Evolutionary conservation across 345 rosid genomes (phyloP), one percentile per base, ranked within the genome.

Genomic region (Ricinus communis): DNA sequence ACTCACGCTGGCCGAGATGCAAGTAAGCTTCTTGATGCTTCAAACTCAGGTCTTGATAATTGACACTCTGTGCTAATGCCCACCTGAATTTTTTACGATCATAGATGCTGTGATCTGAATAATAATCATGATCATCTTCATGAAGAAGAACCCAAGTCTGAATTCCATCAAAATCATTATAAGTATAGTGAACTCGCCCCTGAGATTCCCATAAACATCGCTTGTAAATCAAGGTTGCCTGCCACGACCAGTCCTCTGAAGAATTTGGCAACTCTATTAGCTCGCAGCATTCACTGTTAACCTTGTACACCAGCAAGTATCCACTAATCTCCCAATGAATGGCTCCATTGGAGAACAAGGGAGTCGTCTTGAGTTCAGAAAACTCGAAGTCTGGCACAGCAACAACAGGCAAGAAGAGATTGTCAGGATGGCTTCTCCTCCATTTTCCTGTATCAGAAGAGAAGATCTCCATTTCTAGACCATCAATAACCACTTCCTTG

Each of bases 91-190:
- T 56, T 47, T 66, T 2, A 14, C 56, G 43, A 27, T 74, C 73
- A 25, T 74, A 70, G 73, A 46, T 8, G 31, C 36, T 54, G 11
- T 5, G 2, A 19, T 9, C 8, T 1, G 8, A 73, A 36, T 64
- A 49, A n/a, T 18, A 19, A 27, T 67, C 38, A 27, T 61, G 72
- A 38, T 79, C 82, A 9, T 46, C 16, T 14, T 66, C 30, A 13
- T 61, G 54, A 62, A 79, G 73, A n/a, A 79, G 73, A 38, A 28
- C 22, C 82, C 73, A 66, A 18, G 62, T 49, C 0, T 79, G 76
- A 79, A 79, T 40, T 8, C 78, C 76, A 4, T 66, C 68, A 31
- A 9, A 7, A n/a, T n/a, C n/a, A 54, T 74, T 8, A 28, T 79
- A 71, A 40, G 65, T 22, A 45, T 61, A 71, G 18, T 55, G 65